Percentiles rank a stretch among this genome's conserved stretches.
Evolutionary conservation across 768 basidiomycete species (phyloP).

Genomic region (Piloderma croceum): DNA sequence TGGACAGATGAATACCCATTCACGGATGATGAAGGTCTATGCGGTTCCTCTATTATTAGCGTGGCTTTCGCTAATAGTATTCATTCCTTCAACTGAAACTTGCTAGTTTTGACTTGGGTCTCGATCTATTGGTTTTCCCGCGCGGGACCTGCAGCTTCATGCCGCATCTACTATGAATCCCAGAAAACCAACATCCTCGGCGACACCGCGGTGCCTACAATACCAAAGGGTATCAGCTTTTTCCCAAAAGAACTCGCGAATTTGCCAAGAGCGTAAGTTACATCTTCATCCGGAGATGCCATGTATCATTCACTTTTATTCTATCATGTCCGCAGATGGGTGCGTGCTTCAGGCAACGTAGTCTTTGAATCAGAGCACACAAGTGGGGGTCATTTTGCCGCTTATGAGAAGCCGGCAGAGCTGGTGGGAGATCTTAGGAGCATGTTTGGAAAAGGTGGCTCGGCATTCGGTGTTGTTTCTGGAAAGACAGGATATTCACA

Average conservation of each 20-base stretch:
- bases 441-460: constrained; percentile 52
- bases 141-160: constrained; percentile 17
- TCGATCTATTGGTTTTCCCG: constrained; percentile 32
- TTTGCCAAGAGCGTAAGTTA: constrained; percentile 35
- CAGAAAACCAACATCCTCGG: constrained; percentile 6
- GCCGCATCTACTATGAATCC: constrained; percentile 16
- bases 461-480: constrained; percentile 42
- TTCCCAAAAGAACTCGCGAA: constrained; percentile 46
- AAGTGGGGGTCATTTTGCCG: constrained; percentile 55
- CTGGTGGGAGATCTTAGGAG: constrained; percentile 46
- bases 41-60: not conserved
- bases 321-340: constrained; percentile 35
- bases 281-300: not conserved
- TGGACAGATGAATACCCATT: constrained; percentile 52
- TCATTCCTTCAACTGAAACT: constrained; percentile 3
- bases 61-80: not conserved
- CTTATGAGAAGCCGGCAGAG: constrained; percentile 42
- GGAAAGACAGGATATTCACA: constrained; percentile 37
- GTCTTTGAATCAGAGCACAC: constrained; percentile 47
- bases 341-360: constrained; percentile 28
- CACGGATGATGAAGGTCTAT: constrained; percentile 51
- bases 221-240: constrained; percentile 45
- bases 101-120: constrained; percentile 27
- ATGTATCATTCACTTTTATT: not conserved
- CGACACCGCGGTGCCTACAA: constrained; percentile 10